Evolutionary conservation across 164 flowering plant genomes (phyloP).

Genomic region (Tetracentron sinense): DNA sequence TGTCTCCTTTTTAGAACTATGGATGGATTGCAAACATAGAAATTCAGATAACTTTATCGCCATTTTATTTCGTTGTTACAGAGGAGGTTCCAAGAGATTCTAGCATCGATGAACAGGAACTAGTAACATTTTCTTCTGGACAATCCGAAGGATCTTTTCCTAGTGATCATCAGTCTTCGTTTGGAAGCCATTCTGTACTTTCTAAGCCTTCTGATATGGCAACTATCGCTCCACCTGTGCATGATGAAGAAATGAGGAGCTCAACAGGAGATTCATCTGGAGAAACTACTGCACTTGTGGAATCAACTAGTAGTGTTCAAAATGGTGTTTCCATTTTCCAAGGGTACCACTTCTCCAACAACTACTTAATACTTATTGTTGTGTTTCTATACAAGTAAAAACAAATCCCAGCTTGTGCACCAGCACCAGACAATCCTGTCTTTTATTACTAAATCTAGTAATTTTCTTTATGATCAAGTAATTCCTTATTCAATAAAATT

Average conservation of each 20-base stretch:
- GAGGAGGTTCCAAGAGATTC: constrained; percentile 32
- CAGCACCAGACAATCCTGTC: too few species aligned
- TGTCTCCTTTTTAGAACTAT: too few species aligned
- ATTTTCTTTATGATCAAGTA: too few species aligned
- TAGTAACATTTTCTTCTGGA: constrained; percentile 44
- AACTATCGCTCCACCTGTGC: constrained; percentile 24
- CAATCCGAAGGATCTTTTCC: constrained; percentile 15
- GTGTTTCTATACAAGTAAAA: background rate
- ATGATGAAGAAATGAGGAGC: constrained; percentile 26
- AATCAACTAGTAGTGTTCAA: constrained; percentile 27
- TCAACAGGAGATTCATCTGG: constrained; percentile 33
- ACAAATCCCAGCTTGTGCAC: background rate
- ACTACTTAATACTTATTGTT: constrained; percentile 6
- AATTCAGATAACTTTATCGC: background rate
- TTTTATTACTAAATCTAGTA: too few species aligned
- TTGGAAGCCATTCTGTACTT: constrained; percentile 22
- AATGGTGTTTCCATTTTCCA: constrained; percentile 65
- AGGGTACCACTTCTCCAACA: constrained; percentile 49
- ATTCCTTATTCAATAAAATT: too few species aligned
- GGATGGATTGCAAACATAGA: background rate
- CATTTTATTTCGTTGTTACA: constrained; percentile 24
- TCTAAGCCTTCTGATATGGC: constrained; percentile 28
- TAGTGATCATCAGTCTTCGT: constrained; percentile 27
- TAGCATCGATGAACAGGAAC: constrained; percentile 37
- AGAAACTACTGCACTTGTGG: constrained; percentile 27